Conservation (phyloP, 257 asterid species). For the Datura wrightii region DNA sequence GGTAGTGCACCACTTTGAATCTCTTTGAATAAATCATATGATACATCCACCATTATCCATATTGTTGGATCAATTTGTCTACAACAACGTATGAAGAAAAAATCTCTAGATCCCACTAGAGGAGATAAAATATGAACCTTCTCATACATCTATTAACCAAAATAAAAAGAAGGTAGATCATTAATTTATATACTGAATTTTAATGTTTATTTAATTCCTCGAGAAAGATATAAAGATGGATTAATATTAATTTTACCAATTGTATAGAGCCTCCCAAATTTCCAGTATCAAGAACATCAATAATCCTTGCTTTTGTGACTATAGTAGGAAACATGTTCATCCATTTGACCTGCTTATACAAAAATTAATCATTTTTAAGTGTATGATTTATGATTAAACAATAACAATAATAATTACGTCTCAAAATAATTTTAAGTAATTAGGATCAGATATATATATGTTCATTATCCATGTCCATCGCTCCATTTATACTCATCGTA, state of each 20-base stretch:
- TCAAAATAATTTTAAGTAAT: not conserved
- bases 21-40: constrained; percentile 54
- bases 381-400: not conserved
- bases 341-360: constrained; percentile 60
- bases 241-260: not conserved
- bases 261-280: constrained; percentile 54
- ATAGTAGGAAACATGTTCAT: constrained; percentile 65
- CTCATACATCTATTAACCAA: constrained; percentile 61
- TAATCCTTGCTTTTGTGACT: constrained; percentile 53
- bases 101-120: constrained; percentile 75
- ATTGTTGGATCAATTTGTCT: constrained; percentile 52
- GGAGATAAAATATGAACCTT: constrained; percentile 73
- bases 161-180: not conserved
- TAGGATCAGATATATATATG: not conserved
- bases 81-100: constrained; percentile 61
- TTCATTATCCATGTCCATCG: not conserved
- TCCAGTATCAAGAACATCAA: constrained; percentile 57
- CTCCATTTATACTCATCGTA: not conserved
- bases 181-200: not conserved
- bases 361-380: not conserved
- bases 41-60: constrained; percentile 71
- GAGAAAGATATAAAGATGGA: not conserved
- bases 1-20: constrained; percentile 47
- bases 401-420: not conserved
- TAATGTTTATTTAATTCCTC: not conserved